Conservation (phyloP, 2,329 filamentous ascomycete species). For the Aureobasidium uvarum region DNA sequence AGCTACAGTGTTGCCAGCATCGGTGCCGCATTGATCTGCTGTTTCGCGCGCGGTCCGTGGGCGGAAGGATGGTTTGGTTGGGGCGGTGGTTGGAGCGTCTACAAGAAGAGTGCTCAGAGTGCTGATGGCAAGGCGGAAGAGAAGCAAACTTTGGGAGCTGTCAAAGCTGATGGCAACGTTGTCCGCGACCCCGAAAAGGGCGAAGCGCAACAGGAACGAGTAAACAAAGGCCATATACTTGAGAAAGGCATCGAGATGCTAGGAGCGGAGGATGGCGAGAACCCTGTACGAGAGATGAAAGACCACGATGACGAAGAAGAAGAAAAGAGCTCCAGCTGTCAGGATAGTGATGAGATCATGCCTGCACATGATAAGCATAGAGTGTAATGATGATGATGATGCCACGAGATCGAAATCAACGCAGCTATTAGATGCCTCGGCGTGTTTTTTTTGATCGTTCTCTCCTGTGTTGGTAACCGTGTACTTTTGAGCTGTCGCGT, state of each 20-base stretch:
- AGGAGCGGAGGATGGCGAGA: constrained; percentile 33
- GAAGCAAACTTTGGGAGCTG: constrained; percentile 10
- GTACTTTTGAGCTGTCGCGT: background rate
- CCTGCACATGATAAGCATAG: background rate
- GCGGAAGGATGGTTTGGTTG: constrained; percentile 61
- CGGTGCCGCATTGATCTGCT: constrained; percentile 49
- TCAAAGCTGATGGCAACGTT: background rate
- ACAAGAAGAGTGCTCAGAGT: constrained; percentile 43
- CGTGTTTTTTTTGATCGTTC: background rate
- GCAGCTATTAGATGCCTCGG: background rate
- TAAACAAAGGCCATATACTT: constrained; percentile 32
- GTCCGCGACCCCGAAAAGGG: background rate
- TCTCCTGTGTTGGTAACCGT: background rate
- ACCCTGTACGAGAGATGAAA: constrained; percentile 20
- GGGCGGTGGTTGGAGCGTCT: constrained; percentile 56
- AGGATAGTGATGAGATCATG: constrained; percentile 1
- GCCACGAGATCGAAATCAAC: background rate
- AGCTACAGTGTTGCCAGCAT: constrained; percentile 58
- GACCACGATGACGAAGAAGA: constrained; percentile 16
- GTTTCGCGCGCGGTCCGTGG: constrained; percentile 52
- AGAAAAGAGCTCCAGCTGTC: constrained; percentile 11
- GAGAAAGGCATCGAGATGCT: constrained; percentile 35
- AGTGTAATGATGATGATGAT: background rate
- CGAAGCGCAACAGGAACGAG: constrained; percentile 29
- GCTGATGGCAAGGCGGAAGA: constrained; percentile 42